phyloP scores from a whole-genome alignment of 805 yeast species.

The Metschnikowia lunata region DNA sequence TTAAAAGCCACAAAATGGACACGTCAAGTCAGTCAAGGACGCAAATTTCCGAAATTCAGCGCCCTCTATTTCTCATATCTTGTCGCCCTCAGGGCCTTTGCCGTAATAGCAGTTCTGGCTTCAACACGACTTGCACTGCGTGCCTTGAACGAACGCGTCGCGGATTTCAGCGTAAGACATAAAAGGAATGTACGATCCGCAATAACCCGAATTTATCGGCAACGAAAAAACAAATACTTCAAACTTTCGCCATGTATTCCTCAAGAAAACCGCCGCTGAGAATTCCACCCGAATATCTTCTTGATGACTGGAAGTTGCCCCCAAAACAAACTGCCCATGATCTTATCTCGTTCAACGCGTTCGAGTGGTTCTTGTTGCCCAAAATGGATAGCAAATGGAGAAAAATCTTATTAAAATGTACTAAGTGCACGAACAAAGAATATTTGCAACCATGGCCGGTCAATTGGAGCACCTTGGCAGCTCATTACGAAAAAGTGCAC shows the following conservation, averaged over 20 bases:
- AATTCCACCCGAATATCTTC: not conserved
- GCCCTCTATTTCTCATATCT: too few relatives aligned
- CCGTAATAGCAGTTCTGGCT: too few relatives aligned
- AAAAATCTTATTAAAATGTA: slow-evolving; percentile 1
- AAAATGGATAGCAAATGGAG: slow-evolving; percentile 3
- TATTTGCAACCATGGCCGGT: slow-evolving; percentile 4
- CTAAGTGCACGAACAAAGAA: not conserved
- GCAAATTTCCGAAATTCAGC: too few relatives aligned
- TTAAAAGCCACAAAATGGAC: too few relatives aligned
- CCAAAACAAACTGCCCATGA: not conserved
- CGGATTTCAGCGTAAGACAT: too few relatives aligned
- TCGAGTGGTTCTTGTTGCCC: slow-evolving; percentile 1
- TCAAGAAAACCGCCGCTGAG: not conserved
- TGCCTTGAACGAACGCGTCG: too few relatives aligned
- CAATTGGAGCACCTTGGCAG: slow-evolving; percentile 4
- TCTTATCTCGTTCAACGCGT: slow-evolving; percentile 1
- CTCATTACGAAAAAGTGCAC: slow-evolving; percentile 1
- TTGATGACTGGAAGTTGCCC: slow-evolving; percentile 3
- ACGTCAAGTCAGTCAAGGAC: too few relatives aligned
- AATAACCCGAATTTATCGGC: too few relatives aligned
- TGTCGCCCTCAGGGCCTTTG: too few relatives aligned
- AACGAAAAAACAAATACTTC: too few relatives aligned
- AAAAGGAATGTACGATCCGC: too few relatives aligned
- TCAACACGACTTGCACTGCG: too few relatives aligned
- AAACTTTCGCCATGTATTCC: not conserved